Percentiles rank a stretch among this genome's conserved stretches.
These are phyloP conservation scores for Phoma sp. DNA, from an alignment of 2,329 filamentous ascomycete genomes.

Conservation along the genomic window DNA sequence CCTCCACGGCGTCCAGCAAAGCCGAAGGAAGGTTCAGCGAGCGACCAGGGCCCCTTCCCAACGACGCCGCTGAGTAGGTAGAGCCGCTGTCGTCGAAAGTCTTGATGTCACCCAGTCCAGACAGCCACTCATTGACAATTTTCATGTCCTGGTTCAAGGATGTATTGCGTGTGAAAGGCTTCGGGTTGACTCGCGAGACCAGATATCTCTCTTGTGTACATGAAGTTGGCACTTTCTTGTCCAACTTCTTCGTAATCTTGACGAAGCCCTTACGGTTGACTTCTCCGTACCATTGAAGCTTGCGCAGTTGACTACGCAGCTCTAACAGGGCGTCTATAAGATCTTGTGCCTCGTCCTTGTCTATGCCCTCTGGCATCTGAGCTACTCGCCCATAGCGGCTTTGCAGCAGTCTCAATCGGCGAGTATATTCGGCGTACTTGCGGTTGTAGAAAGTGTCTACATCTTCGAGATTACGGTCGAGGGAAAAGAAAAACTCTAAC, in stretches of 20 bases:
- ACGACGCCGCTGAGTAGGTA: constrained; percentile 69
- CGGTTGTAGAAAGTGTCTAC: constrained; percentile 98
- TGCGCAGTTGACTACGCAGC: constrained; percentile 82
- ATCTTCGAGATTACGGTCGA: constrained; percentile 96
- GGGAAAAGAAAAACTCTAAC: constrained; percentile 92
- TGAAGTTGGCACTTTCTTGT: constrained; percentile 85
- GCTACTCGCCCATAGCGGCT: constrained; percentile 81
- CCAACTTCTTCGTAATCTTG: constrained; percentile 98
- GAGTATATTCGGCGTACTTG: constrained; percentile 83
- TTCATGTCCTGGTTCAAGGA: constrained; percentile 65
- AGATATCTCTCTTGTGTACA: constrained; percentile 85
- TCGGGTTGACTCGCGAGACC: constrained; percentile 86
- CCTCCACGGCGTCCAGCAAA: constrained; percentile 73
- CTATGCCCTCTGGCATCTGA: constrained; percentile 73
- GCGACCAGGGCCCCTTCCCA: constrained; percentile 78
- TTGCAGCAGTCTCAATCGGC: constrained; percentile 83
- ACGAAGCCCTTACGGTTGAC: constrained; percentile 94
- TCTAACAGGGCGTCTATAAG: constrained; percentile 89
- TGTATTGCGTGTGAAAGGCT: constrained; percentile 81
- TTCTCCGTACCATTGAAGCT: constrained; percentile 96
- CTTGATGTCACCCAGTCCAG: constrained; percentile 77
- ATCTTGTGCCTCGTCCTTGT: constrained; percentile 89
- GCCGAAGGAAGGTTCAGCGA: constrained; percentile 73
- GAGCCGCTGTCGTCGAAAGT: constrained; percentile 77
- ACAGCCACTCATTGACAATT: constrained; percentile 89